phyloP scores from a whole-genome alignment of 202 grass and related monocot genomes.

The Elaeis oleifera region DNA sequence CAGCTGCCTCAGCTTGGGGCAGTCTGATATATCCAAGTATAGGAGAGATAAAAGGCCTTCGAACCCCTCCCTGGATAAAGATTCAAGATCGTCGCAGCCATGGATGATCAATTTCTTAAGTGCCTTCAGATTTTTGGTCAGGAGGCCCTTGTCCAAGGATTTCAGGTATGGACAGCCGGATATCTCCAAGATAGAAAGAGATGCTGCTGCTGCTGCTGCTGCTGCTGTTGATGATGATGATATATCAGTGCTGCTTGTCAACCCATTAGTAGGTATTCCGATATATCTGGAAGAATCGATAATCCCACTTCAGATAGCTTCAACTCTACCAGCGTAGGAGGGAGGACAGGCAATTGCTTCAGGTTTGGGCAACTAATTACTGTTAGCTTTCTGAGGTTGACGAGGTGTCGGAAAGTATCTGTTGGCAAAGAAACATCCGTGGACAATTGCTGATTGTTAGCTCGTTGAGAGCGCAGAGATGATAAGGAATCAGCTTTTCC shows the following conservation, averaged over 20 bases:
- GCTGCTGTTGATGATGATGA: background rate
- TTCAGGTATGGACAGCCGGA: conserved; percentile 4
- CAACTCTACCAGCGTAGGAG: background rate
- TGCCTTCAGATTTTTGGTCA: background rate
- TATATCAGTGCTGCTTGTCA: no score
- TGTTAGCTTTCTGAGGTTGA: background rate
- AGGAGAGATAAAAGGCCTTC: no score
- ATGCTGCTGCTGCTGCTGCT: background rate
- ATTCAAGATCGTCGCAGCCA: no score
- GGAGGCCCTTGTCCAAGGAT: conserved; percentile 12
- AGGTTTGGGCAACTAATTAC: conserved; percentile 1
- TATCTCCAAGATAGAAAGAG: conserved; percentile 12
- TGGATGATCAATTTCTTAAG: no score
- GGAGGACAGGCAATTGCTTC: conserved; percentile 20
- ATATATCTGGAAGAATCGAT: background rate
- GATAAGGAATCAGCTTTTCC: no score
- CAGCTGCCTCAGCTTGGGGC: no score
- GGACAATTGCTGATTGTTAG: no score
- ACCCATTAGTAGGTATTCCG: background rate
- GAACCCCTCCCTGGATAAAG: no score
- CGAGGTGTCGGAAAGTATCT: no score
- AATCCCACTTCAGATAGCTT: background rate
- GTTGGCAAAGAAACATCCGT: no score
- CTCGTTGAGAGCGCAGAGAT: no score
- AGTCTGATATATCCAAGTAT: no score